Percentiles rank a stretch among this genome's conserved stretches.
Evolutionary conservation across 805 yeast species (phyloP).

Genomic region (Wickerhamiella sergipiensis): DNA sequence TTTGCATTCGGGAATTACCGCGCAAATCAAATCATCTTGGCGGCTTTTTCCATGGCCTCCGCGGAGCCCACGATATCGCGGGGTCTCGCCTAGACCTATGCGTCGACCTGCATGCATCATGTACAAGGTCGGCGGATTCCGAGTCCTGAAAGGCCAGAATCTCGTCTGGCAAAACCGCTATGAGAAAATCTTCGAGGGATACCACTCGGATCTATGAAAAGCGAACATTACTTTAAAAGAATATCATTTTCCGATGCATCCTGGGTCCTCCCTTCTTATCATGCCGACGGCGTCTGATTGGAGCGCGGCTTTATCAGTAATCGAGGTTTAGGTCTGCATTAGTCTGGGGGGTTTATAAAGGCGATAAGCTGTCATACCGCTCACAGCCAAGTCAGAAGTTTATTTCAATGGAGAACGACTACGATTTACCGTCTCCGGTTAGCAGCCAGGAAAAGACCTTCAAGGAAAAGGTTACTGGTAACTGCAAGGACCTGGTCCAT

Average conservation of each 20-base stretch:
- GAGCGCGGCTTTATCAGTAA: neutral
- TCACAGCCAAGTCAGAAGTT: neutral
- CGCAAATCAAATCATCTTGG: neutral
- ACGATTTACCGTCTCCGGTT: neutral
- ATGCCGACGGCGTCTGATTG: neutral
- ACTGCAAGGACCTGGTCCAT: slow-evolving; percentile 1
- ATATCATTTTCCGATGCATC: neutral
- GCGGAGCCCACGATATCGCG: neutral
- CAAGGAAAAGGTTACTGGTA: neutral
- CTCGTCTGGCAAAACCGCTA: neutral
- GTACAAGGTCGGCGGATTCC: neutral
- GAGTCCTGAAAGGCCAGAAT: neutral
- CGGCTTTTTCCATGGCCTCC: neutral
- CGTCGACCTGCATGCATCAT: neutral
- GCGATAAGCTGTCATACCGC: neutral
- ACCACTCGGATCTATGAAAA: too few species aligned
- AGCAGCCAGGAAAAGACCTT: neutral
- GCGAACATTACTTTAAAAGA: neutral
- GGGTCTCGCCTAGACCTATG: neutral
- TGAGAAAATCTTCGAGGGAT: neutral
- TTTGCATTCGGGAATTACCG: neutral
- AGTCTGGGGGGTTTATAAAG: neutral
- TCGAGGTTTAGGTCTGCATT: neutral
- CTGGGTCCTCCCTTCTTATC: neutral
- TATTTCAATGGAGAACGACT: neutral